Base-by-base conservation (phyloP, 2,329 filamentous ascomycete genomes). In the Hypomyces perniciosus region DNA sequence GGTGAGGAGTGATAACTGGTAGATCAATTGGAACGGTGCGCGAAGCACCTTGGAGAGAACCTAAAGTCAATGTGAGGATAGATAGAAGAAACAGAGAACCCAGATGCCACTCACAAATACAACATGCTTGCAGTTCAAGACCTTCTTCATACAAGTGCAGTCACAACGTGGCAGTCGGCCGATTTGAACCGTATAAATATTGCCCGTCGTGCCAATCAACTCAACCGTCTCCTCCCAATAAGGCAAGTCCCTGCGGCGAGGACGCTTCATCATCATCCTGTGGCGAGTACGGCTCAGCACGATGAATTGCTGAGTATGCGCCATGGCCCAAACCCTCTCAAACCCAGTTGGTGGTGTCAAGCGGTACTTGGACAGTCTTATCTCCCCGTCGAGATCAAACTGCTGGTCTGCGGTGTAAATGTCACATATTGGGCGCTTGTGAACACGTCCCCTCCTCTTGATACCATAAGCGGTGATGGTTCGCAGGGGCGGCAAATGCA, bases 51-150 rank as follows among this genome's bases (percentile, higher is more conserved):
- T 73, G 9, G 76, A 69, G 62, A 86, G 72, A 27, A 84, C 72
- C 74, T 78, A 35, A 8, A 20, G 20, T 20, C 20, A 2, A 6
- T 6, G 4, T 26, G 13, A 42, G 5, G 12, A 5, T 42, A 6
- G 6, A 7, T 42, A 4, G 12, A 28, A n/a, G 28, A 8, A 30
- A 31, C n/a, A n/a, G 2, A 55, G 8, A 51, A 33, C 10, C 6
- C n/a, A 2, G 3, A 10, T 2, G 20, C 9, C 4, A 65, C 68
- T 38, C 58, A 78, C 78, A 59, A 82, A 86, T 40, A 85, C 54
- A 28, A 83, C 68, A 57, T 87, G 84, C 60, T 86, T 86, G 74
- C 83, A 85, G 54, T 83, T 79, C 31, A 79, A 73, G 0, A 79
- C 78, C 33, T 72, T 71, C 28, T 53, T 57, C 1, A 72, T 74